Conservation (phyloP, 129 eudicot species). For the Helichrysum umbraculigerum region DNA sequence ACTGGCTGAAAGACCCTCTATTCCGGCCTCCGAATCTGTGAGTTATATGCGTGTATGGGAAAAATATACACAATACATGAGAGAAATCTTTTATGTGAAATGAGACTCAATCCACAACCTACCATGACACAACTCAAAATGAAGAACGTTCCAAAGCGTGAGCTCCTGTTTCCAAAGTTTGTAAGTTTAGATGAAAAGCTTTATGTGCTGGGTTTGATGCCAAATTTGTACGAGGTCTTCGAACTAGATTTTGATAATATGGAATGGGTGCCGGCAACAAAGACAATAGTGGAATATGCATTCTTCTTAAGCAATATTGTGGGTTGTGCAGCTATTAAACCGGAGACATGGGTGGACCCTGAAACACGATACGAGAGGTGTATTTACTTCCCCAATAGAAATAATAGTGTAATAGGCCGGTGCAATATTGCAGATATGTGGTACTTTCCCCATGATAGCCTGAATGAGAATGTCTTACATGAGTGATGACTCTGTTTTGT, state of each 20-base stretch:
- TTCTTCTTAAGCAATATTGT: background rate
- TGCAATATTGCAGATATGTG: background rate
- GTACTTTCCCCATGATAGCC: background rate
- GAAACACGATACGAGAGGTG: background rate
- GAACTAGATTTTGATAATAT: conserved; percentile 20
- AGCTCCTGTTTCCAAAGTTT: background rate
- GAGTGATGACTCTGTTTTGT: background rate
- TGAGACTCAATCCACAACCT: conserved; percentile 7
- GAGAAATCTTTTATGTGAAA: conserved; percentile 7
- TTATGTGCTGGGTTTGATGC: background rate
- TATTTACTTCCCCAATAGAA: too few species aligned
- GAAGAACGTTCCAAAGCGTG: background rate
- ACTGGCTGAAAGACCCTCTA: background rate
- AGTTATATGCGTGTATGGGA: conserved; percentile 8
- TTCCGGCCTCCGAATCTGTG: background rate
- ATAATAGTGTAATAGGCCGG: background rate
- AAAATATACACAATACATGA: conserved; percentile 5
- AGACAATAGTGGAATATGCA: background rate
- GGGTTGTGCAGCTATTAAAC: background rate
- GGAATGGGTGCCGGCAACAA: conserved; percentile 6
- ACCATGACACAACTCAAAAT: background rate
- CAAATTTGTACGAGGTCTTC: background rate
- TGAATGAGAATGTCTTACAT: background rate
- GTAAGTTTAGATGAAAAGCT: conserved; percentile 15
- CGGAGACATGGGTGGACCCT: conserved; percentile 12